Conservation (phyloP, 305 asterid genomes). For the Striga hermonthica region DNA sequence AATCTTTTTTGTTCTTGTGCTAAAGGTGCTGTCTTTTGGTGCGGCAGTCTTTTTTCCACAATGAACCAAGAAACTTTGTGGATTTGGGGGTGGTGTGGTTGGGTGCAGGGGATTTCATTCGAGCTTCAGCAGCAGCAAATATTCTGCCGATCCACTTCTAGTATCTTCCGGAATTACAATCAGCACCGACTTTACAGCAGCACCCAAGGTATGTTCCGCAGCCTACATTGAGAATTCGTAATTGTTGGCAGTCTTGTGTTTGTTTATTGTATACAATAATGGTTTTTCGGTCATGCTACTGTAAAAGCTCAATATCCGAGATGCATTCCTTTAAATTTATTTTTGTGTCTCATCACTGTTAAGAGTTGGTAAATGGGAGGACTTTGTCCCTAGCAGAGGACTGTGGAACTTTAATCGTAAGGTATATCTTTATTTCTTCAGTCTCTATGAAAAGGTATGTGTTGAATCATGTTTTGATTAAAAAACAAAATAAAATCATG, state of each 20-base stretch:
- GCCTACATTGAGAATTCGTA: not conserved
- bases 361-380: constrained; percentile 54
- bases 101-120: constrained; percentile 76
- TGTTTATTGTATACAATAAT: not conserved
- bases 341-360: constrained; percentile 36
- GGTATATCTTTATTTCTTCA: constrained; percentile 39
- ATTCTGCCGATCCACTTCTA: constrained; percentile 58
- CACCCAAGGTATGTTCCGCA: constrained; percentile 50
- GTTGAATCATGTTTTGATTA: not conserved
- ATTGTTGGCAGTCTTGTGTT: not conserved
- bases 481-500: not conserved
- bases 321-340: not conserved
- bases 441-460: not conserved
- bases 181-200: constrained; percentile 45
- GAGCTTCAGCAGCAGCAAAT: constrained; percentile 54
- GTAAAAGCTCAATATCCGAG: too few relatives aligned
- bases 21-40: constrained; percentile 76
- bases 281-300: not conserved
- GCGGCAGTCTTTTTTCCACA: constrained; percentile 67
- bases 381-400: constrained; percentile 48
- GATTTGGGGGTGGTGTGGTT: constrained; percentile 61
- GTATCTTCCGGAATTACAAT: constrained; percentile 49
- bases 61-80: constrained; percentile 45
- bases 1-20: not conserved
- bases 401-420: constrained; percentile 70